A percentile compares a stretch with the other conserved stretches of the same genome.
phyloP scores from a whole-genome alignment of 2,329 filamentous ascomycete species.

The Talaromyces islandicus region DNA sequence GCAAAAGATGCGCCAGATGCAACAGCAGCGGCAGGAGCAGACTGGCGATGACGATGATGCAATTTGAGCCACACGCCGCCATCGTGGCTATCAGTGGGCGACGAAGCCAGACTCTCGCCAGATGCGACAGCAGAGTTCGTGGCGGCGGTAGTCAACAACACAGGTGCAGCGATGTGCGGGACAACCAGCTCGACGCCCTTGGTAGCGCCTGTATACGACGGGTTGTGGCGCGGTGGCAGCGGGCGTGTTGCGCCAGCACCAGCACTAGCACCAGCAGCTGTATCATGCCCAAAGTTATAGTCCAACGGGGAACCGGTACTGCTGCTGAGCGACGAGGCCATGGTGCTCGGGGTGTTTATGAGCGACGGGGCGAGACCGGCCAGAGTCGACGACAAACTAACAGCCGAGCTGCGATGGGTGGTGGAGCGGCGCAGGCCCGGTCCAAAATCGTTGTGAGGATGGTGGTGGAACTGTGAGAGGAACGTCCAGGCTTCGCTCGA shows the following conservation, averaged over 20 bases:
- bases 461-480: slow-evolving; percentile 38
- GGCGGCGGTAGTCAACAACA: neutral
- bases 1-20: neutral
- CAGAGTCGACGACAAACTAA: slow-evolving; percentile 26
- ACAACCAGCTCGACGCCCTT: slow-evolving; percentile 37
- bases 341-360: slow-evolving; percentile 26
- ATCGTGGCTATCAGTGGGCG: neutral
- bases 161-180: slow-evolving; percentile 24
- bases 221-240: slow-evolving; percentile 35
- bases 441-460: slow-evolving; percentile 14
- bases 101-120: neutral
- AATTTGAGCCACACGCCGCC: neutral
- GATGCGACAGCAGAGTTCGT: neutral
- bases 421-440: slow-evolving; percentile 14
- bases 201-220: slow-evolving; percentile 27
- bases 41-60: neutral
- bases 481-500: slow-evolving; percentile 40
- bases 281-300: slow-evolving; percentile 15
- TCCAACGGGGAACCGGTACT: slow-evolving; percentile 17
- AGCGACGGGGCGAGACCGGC: slow-evolving; percentile 26
- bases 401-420: slow-evolving; percentile 21
- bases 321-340: slow-evolving; percentile 35
- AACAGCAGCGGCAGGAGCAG: neutral
- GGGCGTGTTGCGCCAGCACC: slow-evolving; percentile 22
- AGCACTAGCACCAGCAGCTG: too few relatives aligned